Evolutionary conservation across 306 rosid species (phyloP), one percentile per base, ranked within the genome.

Genomic region (Trichosanthes cucumerina): DNA sequence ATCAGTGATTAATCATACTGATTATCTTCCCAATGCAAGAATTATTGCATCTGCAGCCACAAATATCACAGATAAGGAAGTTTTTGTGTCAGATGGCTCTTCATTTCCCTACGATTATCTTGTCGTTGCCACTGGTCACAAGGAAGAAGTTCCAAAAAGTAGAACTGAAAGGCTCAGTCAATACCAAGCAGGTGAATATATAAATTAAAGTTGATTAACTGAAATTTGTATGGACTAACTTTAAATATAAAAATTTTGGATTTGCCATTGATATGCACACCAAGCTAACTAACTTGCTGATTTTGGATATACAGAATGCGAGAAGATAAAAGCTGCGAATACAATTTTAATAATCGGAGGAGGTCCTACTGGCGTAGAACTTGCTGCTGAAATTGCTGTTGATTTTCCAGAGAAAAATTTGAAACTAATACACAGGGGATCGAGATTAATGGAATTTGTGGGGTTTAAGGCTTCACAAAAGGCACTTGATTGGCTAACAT

Each of bases 81-180:
- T 85, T 10, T 7, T 85, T 31, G 83, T 79, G 4, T 81, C 84
- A 21, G 85, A 79, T 63, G 87, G 87, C n/a, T 36, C 38, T 19
- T 86, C 81, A n/a, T 15, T 87, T 80, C 65, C 79, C 8, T 87
- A 87, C 10, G 88, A 87, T 56, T 87, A 82, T 54, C 85, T 87
- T 72, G 86, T 87, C 58, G 78, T 87, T 75, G 88, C 90, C 75
- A 84, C 88, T 19, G 90, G 90, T 63, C 88, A 87, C 76, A 24
- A 21, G 49, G 84, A 84, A 33, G 14, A 80, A 34, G 26, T 84
- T 80, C 90, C 90, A 66, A 69, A 7, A 76, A 80, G 80, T 64
- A 80, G 76, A 83, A 73, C 73, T 21, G 88, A 84, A 76, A 84
- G 88, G 83, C 78, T 87, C 46, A 23, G 46, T 36, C 83, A 87